Evolutionary conservation across 805 yeast species (phyloP).

Genomic region (Wickerhamomyces canadensis): DNA sequence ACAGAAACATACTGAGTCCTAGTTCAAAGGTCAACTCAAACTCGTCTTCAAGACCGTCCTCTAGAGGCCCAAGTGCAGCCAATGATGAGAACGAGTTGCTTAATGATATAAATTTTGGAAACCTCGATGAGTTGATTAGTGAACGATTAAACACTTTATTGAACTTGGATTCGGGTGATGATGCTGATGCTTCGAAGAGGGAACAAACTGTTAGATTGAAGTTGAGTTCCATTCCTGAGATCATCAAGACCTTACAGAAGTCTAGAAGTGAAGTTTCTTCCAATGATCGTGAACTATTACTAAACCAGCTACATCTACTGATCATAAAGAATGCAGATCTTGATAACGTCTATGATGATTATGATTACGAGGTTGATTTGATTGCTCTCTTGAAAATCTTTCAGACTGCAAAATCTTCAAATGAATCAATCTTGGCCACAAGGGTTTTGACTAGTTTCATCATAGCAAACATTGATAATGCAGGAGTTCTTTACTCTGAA

Average conservation of each 20-base stretch:
- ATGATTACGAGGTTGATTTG: conserved; percentile 15
- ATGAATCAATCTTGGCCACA: conserved; percentile 9
- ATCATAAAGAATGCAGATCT: conserved; percentile 15
- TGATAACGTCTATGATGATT: conserved; percentile 9
- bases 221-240: conserved; percentile 18
- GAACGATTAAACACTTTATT: conserved; percentile 17
- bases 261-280: conserved; percentile 17
- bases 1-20: not conserved
- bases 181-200: conserved; percentile 5
- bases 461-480: conserved; percentile 20
- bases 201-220: conserved; percentile 12
- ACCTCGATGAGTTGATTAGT: conserved; percentile 21
- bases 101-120: conserved; percentile 20
- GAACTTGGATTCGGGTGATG: conserved; percentile 6
- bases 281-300: conserved; percentile 20
- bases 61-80: conserved; percentile 3
- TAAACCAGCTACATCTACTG: conserved; percentile 21
- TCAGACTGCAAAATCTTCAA: conserved; percentile 12
- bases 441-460: conserved; percentile 20
- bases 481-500: conserved; percentile 13
- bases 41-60: not conserved
- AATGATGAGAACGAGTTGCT: conserved; percentile 19
- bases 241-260: conserved; percentile 16
- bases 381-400: conserved; percentile 14
- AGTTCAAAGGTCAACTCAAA: not conserved